A percentile compares a stretch with the other conserved stretches of the same genome.
Evolutionary conservation across 2,329 filamentous ascomycete species (phyloP).

Genomic region (Sphaerostilbella broomeana): DNA sequence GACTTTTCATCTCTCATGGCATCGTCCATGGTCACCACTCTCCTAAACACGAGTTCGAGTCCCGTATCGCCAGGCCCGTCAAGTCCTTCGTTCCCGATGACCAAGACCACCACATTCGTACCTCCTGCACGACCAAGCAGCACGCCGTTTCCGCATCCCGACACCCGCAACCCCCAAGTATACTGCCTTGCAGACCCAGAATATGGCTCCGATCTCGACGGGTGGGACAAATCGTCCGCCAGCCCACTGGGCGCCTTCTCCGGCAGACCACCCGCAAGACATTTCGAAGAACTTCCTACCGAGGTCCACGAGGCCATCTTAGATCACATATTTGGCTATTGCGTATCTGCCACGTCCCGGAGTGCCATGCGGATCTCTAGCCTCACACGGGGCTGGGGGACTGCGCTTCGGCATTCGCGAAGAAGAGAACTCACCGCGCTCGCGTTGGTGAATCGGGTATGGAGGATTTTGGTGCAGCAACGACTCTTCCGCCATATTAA

Average conservation of each 20-base stretch:
- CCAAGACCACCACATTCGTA: slow-evolving; percentile 33
- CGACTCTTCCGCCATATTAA: slow-evolving; percentile 71
- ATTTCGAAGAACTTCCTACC: slow-evolving; percentile 51
- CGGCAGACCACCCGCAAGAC: slow-evolving; percentile 21
- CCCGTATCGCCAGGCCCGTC: slow-evolving; percentile 49
- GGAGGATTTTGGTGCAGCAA: slow-evolving; percentile 63
- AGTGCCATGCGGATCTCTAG: slow-evolving; percentile 48
- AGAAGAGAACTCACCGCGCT: slow-evolving; percentile 61
- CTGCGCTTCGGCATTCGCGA: slow-evolving; percentile 58
- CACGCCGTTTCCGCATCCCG: slow-evolving; percentile 52
- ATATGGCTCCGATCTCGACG: slow-evolving; percentile 15
- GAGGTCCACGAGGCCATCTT: slow-evolving; percentile 69
- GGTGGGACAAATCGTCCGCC: slow-evolving; percentile 10
- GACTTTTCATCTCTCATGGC: slow-evolving; percentile 33
- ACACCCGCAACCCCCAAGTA: slow-evolving; percentile 34
- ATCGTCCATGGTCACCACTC: slow-evolving; percentile 29
- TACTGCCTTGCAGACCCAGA: slow-evolving; percentile 22
- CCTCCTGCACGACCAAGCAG: slow-evolving; percentile 46
- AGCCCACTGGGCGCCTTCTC: slow-evolving; percentile 12
- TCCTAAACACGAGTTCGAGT: slow-evolving; percentile 41
- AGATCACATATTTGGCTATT: slow-evolving; percentile 64
- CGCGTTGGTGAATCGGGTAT: slow-evolving; percentile 55
- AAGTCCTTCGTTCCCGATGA: slow-evolving; percentile 44
- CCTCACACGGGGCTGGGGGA: slow-evolving; percentile 55
- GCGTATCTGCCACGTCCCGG: slow-evolving; percentile 53